A percentile compares a stretch with the other conserved stretches of the same genome.
Evolutionary conservation across 225 moss, liverwort and hornwort species (phyloP).

Genomic region (Thuidium tamariscinum): DNA sequence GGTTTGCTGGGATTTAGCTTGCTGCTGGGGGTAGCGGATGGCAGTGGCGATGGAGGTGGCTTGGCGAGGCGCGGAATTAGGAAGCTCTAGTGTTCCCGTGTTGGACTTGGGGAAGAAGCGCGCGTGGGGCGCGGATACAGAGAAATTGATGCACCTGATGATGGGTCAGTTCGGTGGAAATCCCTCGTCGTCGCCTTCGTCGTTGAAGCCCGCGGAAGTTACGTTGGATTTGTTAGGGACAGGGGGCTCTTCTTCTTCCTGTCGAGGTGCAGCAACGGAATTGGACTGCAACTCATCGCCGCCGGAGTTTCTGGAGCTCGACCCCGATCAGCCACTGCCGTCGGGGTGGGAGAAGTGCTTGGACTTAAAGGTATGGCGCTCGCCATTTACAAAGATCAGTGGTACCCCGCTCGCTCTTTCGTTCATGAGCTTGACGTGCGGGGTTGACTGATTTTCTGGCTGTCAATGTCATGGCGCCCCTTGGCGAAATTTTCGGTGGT

Average conservation of each 20-base stretch:
- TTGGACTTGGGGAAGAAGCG: constrained; percentile 29
- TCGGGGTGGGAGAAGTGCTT: constrained; percentile 66
- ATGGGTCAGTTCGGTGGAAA: constrained; percentile 31
- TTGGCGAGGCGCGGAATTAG: constrained; percentile 46
- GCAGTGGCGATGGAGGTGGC: constrained; percentile 66
- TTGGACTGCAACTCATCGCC: constrained; percentile 7
- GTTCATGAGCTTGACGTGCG: too few species aligned
- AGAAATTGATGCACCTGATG: constrained; percentile 70
- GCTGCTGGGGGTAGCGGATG: constrained; percentile 11
- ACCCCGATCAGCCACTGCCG: constrained; percentile 47
- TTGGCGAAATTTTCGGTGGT: neutral
- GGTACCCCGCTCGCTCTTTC: neutral
- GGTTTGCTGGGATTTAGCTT: neutral
- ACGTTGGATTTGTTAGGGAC: constrained; percentile 49
- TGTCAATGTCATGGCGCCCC: neutral
- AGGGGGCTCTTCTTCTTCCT: neutral
- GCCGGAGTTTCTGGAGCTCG: constrained; percentile 56
- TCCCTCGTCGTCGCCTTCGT: neutral
- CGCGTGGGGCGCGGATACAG: constrained; percentile 55
- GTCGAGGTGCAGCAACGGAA: neutral
- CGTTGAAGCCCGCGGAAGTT: neutral
- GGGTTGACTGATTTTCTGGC: neutral
- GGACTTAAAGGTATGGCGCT: constrained; percentile 39
- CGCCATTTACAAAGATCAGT: neutral
- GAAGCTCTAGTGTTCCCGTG: neutral